phyloP scores from a whole-genome alignment of 305 asterid species.

The Petunia hybrid region DNA sequence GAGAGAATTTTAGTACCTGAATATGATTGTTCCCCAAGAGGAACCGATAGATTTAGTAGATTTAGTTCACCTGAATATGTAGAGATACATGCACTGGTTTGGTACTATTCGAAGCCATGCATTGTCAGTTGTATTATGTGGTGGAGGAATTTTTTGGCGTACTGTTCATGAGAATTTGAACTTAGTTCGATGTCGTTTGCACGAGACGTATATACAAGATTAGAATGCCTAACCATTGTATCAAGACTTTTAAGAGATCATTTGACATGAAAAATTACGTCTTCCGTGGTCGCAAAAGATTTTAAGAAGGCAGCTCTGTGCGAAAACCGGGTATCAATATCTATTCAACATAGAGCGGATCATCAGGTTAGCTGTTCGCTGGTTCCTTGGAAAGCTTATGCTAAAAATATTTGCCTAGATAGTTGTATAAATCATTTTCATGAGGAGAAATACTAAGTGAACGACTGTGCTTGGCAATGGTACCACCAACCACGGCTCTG shows the following conservation, averaged over 20 bases:
- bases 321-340: not conserved
- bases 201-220: not conserved
- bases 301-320: not conserved
- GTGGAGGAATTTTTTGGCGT: not conserved
- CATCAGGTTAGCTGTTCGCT: not conserved
- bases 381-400: not conserved
- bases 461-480: not conserved
- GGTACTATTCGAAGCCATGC: not conserved
- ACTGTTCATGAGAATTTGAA: not conserved
- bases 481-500: not conserved
- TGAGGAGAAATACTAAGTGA: not conserved
- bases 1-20: conserved; percentile 1
- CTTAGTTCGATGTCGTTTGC: not conserved
- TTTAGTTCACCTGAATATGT: conserved; percentile 21
- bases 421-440: not conserved
- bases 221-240: not conserved
- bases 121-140: not conserved
- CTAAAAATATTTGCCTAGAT: not conserved
- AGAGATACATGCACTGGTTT: conserved; percentile 22
- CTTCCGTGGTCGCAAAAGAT: not conserved
- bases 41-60: not conserved
- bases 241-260: not conserved
- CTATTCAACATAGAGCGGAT: not conserved
- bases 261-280: not conserved
- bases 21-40: conserved; percentile 21